Evolutionary conservation across 306 rosid species (phyloP).

Genomic region (Heteromeles arbutifolia): DNA sequence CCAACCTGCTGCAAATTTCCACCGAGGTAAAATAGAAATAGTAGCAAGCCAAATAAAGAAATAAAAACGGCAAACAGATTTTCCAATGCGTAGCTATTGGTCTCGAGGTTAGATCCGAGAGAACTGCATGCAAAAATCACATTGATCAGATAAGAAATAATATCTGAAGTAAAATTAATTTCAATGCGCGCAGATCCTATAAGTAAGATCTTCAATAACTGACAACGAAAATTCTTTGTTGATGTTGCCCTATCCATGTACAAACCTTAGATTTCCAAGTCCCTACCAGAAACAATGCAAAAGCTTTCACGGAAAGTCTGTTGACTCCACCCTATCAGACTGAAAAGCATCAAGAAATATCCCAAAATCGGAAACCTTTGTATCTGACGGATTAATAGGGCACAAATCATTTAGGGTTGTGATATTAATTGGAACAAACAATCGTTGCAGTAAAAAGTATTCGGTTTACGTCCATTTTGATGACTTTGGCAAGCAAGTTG

Average conservation of each 20-base stretch:
- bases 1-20: slow-evolving; percentile 3
- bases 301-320: background rate
- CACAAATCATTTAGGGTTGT: background rate
- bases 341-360: background rate
- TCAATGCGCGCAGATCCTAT: background rate
- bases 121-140: background rate
- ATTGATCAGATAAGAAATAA: background rate
- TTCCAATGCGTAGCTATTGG: background rate
- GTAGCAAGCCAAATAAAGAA: background rate
- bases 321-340: background rate
- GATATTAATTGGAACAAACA: background rate
- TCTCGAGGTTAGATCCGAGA: background rate
- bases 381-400: background rate
- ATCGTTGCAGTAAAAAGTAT: background rate
- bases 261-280: background rate
- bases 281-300: background rate
- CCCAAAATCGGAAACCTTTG: background rate
- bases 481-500: background rate
- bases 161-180: background rate
- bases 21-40: background rate
- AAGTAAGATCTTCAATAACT: background rate
- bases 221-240: too few relatives aligned
- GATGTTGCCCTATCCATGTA: too few relatives aligned
- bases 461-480: background rate
- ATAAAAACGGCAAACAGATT: background rate